These are phyloP conservation scores for Capsella rubella DNA, from an alignment of 441 rosid species.

Conservation along the genomic window DNA sequence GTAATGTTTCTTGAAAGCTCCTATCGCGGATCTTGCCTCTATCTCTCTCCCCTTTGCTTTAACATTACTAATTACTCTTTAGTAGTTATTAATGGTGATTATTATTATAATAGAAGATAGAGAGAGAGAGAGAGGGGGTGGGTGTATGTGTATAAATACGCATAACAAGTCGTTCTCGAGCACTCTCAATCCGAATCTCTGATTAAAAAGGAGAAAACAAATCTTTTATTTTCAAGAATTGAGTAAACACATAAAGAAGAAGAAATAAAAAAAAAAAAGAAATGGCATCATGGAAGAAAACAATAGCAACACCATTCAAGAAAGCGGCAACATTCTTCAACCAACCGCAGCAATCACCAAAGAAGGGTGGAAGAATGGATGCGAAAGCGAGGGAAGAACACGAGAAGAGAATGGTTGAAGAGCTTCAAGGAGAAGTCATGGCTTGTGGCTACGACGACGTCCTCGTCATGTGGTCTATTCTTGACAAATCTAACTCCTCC, in stretches of 20 bases:
- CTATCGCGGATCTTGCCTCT: conserved; percentile 48
- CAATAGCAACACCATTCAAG: conserved; percentile 76
- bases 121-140: neutral
- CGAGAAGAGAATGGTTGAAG: conserved; percentile 58
- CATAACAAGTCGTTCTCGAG: conserved; percentile 43
- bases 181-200: conserved; percentile 33
- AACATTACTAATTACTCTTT: conserved; percentile 35
- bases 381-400: conserved; percentile 50
- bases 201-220: conserved; percentile 26
- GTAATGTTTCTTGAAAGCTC: conserved; percentile 43
- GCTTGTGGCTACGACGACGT: conserved; percentile 93
- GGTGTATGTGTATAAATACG: conserved; percentile 38
- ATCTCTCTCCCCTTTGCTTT: conserved; percentile 27
- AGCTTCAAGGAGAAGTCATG: conserved; percentile 91
- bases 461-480: conserved; percentile 97
- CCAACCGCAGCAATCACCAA: conserved; percentile 55
- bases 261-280: neutral
- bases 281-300: conserved; percentile 92
- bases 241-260: conserved; percentile 15
- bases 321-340: conserved; percentile 86
- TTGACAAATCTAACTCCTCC: conserved; percentile 80
- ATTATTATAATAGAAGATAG: neutral
- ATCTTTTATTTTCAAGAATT: conserved; percentile 31
- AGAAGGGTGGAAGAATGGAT: conserved; percentile 40
- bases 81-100: conserved; percentile 12